Conservation (phyloP, 2,329 filamentous ascomycete genomes). For the Fusarium sp. region DNA sequence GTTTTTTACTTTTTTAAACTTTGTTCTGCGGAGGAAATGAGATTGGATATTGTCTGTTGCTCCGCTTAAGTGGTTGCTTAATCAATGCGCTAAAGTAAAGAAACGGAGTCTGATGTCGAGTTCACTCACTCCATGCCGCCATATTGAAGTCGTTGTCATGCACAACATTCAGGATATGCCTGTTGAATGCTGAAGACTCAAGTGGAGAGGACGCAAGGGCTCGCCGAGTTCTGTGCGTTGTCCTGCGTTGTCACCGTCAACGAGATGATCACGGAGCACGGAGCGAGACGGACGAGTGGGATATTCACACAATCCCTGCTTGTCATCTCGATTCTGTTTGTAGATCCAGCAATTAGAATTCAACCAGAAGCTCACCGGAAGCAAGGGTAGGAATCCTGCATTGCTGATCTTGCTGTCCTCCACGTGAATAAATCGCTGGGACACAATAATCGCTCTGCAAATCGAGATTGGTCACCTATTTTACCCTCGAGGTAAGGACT, state of each 20-base stretch:
- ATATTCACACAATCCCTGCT: slow-evolving; percentile 36
- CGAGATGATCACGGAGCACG: slow-evolving; percentile 33
- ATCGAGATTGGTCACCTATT: slow-evolving; percentile 31
- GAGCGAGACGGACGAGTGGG: slow-evolving; percentile 31
- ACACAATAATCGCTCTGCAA: slow-evolving; percentile 9
- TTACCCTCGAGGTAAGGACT: background rate
- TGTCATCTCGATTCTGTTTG: slow-evolving; percentile 38
- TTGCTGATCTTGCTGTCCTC: slow-evolving; percentile 27
- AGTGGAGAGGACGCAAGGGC: slow-evolving; percentile 30
- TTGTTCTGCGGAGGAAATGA: slow-evolving; percentile 13
- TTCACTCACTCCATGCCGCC: slow-evolving; percentile 10
- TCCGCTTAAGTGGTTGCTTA: slow-evolving; percentile 18
- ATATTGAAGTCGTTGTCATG: slow-evolving; percentile 1
- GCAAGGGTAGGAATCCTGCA: slow-evolving; percentile 29
- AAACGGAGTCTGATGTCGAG: slow-evolving; percentile 13
- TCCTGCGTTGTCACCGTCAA: slow-evolving; percentile 15
- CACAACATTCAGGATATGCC: slow-evolving; percentile 8
- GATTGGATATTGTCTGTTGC: slow-evolving; percentile 5
- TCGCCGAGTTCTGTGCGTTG: slow-evolving; percentile 21
- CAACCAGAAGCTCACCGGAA: slow-evolving; percentile 32
- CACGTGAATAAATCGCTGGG: slow-evolving; percentile 29
- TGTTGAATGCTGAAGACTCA: background rate
- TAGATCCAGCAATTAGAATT: slow-evolving; percentile 34
- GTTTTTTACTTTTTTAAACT: slow-evolving; percentile 21
- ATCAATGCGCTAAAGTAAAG: slow-evolving; percentile 7